phyloP scores from a whole-genome alignment of 257 asterid species.

The Paulownia fortunei region DNA sequence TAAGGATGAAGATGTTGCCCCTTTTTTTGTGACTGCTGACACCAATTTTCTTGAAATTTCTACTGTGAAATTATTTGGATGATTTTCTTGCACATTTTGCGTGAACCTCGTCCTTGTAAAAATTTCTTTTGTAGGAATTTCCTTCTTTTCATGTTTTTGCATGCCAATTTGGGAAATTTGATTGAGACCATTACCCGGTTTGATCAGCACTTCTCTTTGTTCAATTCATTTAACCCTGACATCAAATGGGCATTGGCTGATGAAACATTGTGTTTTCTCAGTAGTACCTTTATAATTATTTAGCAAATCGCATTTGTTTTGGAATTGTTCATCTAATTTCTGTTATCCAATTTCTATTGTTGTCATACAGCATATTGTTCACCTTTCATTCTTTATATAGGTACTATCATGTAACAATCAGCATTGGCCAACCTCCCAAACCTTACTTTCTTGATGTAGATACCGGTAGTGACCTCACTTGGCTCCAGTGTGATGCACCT shows the following conservation, averaged over 20 bases:
- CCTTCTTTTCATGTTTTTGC: background rate
- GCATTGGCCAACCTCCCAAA: conserved; percentile 70
- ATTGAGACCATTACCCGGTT: background rate
- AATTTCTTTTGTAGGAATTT: background rate
- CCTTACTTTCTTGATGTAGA: conserved; percentile 81
- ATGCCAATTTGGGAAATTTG: background rate
- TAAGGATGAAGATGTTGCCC: background rate
- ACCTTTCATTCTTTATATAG: conserved; percentile 44
- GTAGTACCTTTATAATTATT: background rate
- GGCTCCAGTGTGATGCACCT: conserved; percentile 98
- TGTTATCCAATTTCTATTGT: background rate
- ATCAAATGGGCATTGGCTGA: background rate
- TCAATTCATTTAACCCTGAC: background rate
- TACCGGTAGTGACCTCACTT: conserved; percentile 95
- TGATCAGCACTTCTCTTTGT: background rate
- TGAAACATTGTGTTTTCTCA: background rate
- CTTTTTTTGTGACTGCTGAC: background rate
- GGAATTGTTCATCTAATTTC: background rate
- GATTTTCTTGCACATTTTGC: background rate
- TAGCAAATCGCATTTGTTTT: background rate
- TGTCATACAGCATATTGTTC: background rate
- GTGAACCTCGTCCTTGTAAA: background rate
- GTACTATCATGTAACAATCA: conserved; percentile 68
- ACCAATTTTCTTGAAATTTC: background rate
- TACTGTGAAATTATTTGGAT: background rate